A percentile compares a stretch with the other conserved stretches of the same genome.
phyloP scores from a whole-genome alignment of 352 stramenopile species.

The Phytophthora lateralis region DNA sequence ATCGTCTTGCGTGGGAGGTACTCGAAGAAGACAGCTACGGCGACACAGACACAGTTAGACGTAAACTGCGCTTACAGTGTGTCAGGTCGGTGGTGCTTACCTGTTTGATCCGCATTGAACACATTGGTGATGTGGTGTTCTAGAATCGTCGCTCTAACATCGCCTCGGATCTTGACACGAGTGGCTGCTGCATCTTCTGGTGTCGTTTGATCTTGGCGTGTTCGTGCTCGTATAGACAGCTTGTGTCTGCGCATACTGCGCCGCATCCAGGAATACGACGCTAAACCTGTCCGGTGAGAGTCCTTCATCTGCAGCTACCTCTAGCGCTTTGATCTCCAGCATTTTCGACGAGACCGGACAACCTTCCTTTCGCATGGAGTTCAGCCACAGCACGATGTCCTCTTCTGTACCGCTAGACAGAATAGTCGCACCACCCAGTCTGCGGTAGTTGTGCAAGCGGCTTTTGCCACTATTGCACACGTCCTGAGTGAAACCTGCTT shows the following conservation, averaged over 20 bases:
- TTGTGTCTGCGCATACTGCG: slow-evolving; percentile 8
- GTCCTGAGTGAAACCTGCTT: too few relatives aligned
- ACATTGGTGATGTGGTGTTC: background rate
- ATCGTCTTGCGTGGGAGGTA: background rate
- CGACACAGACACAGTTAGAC: background rate
- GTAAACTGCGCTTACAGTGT: background rate
- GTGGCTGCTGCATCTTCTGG: background rate
- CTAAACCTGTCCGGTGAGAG: background rate
- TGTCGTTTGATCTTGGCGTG: background rate
- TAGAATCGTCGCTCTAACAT: background rate
- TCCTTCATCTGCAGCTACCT: slow-evolving; percentile 11
- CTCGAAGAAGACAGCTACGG: background rate
- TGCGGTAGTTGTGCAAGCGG: too few relatives aligned
- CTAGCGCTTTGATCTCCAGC: slow-evolving; percentile 3
- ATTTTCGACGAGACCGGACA: slow-evolving; percentile 5
- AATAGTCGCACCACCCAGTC: background rate
- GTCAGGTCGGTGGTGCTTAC: too few relatives aligned
- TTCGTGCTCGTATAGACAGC: slow-evolving; percentile 1
- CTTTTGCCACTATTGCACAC: too few relatives aligned
- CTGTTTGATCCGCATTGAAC: background rate
- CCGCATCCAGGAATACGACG: slow-evolving; percentile 6
- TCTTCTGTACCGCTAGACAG: slow-evolving; percentile 3
- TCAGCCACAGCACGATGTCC: slow-evolving; percentile 4
- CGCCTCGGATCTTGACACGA: background rate
- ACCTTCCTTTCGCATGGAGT: slow-evolving; percentile 2